Conservation (phyloP, 257 asterid genomes). For the Solanum medicagineum region DNA sequence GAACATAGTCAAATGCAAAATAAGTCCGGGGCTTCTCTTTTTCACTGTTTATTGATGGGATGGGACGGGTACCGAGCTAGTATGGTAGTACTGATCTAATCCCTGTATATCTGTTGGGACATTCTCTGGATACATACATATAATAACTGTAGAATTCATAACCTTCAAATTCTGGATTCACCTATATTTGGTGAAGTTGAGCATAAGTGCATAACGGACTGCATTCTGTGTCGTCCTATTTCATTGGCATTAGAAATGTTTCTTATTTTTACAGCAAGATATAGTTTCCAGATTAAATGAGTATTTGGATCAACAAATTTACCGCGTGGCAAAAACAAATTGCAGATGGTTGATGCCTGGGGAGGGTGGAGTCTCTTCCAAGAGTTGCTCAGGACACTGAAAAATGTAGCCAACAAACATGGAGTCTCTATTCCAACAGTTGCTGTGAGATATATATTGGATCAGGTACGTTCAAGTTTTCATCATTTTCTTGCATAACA, state of each 20-base stretch:
- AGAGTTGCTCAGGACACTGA: conserved; percentile 55
- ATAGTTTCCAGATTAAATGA: neutral
- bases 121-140: neutral
- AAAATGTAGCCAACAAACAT: conserved; percentile 59
- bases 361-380: conserved; percentile 98
- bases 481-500: neutral
- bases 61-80: neutral
- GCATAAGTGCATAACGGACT: neutral
- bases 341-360: conserved; percentile 98
- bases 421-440: conserved; percentile 78
- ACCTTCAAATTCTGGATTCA: neutral
- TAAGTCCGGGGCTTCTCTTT: too few relatives aligned
- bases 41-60: too few relatives aligned
- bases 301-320: neutral
- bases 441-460: conserved; percentile 70
- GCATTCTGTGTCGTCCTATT: neutral
- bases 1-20: too few relatives aligned
- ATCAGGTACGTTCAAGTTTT: conserved; percentile 41
- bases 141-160: neutral
- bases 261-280: neutral
- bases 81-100: neutral
- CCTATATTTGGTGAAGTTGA: neutral
- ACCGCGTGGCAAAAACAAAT: neutral
- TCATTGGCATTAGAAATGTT: neutral
- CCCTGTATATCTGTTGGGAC: neutral